These are phyloP conservation scores for Colletotrichum theobromicola DNA, from an alignment of 2,329 filamentous ascomycete species.

Conservation along the genomic window DNA sequence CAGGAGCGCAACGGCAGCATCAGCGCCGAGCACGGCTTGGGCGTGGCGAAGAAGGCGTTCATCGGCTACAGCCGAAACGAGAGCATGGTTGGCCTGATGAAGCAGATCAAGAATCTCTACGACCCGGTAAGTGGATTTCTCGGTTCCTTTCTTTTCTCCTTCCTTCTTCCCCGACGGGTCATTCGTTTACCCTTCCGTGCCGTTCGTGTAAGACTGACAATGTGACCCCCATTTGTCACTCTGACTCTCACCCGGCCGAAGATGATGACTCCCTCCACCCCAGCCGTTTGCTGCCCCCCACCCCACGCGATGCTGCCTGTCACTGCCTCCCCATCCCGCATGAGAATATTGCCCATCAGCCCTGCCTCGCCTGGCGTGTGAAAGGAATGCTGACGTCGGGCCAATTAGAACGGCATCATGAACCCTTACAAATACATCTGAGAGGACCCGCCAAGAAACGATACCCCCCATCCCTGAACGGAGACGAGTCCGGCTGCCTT, in stretches of 20 bases:
- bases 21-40: conserved; percentile 94
- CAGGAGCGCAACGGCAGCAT: conserved; percentile 87
- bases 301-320: background rate
- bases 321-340: background rate
- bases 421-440: conserved; percentile 98
- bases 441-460: conserved; percentile 20
- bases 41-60: conserved; percentile 93
- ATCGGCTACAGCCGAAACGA: conserved; percentile 92
- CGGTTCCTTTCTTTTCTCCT: background rate
- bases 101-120: conserved; percentile 90
- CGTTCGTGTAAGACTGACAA: background rate
- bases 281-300: background rate
- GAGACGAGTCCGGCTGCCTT: background rate
- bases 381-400: conserved; percentile 19
- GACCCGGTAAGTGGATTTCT: conserved; percentile 77
- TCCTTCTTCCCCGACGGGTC: background rate
- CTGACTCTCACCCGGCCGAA: background rate
- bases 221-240: background rate
- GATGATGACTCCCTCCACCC: background rate
- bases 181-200: background rate
- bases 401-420: conserved; percentile 88
- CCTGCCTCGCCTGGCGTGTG: conserved; percentile 14
- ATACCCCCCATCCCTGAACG: background rate
- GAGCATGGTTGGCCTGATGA: conserved; percentile 90
- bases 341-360: background rate